phyloP scores from a whole-genome alignment of 2,329 filamentous ascomycete species.

The Diaporthe eres region DNA sequence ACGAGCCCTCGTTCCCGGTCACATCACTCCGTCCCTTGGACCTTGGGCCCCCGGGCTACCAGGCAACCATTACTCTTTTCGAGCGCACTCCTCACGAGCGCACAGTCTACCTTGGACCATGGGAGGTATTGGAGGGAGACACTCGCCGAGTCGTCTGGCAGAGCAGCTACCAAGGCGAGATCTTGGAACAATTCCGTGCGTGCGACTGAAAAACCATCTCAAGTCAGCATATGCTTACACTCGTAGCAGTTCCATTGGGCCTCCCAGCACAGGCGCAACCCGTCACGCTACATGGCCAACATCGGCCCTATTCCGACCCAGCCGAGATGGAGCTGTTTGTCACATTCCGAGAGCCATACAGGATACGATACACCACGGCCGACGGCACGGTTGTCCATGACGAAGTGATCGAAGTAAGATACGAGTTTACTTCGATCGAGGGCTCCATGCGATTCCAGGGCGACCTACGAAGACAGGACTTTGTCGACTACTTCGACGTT shows the following conservation, averaged over 20 bases:
- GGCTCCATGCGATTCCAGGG: slow-evolving; percentile 64
- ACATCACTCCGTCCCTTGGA: slow-evolving; percentile 62
- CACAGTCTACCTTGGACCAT: slow-evolving; percentile 67
- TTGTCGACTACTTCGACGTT: slow-evolving; percentile 66
- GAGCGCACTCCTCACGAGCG: slow-evolving; percentile 63
- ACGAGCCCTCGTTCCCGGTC: slow-evolving; percentile 57
- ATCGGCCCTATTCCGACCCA: slow-evolving; percentile 65
- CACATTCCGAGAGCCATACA: slow-evolving; percentile 62
- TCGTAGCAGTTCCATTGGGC: slow-evolving; percentile 60
- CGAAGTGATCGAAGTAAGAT: slow-evolving; percentile 62
- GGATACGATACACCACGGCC: slow-evolving; percentile 62
- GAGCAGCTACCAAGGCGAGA: slow-evolving; percentile 66
- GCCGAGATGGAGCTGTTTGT: slow-evolving; percentile 65
- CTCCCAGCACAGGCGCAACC: slow-evolving; percentile 61
- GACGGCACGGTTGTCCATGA: slow-evolving; percentile 64
- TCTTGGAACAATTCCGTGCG: slow-evolving; percentile 66
- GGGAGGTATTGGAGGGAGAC: slow-evolving; percentile 64
- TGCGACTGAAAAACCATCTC: slow-evolving; percentile 34
- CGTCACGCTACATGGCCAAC: slow-evolving; percentile 64
- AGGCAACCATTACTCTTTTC: slow-evolving; percentile 68
- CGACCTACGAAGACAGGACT: slow-evolving; percentile 62
- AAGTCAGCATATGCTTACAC: slow-evolving; percentile 38
- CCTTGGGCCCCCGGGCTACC: slow-evolving; percentile 66
- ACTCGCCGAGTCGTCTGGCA: slow-evolving; percentile 66
- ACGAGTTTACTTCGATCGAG: slow-evolving; percentile 65